Evolutionary conservation across 2,329 filamentous ascomycete genomes (phyloP).

Genomic region (Daldinia sp.): DNA sequence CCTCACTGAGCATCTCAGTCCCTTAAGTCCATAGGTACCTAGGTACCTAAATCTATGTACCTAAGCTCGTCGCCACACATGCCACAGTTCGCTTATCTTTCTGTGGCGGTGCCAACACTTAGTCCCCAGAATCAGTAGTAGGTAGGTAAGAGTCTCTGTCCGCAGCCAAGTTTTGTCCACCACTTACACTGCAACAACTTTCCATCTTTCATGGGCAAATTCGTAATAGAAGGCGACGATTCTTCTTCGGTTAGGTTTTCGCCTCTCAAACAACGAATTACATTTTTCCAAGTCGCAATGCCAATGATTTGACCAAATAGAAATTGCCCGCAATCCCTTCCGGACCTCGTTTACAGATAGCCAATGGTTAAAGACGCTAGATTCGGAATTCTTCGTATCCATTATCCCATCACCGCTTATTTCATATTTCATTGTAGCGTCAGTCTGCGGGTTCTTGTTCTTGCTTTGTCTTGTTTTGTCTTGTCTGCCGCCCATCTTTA

Average conservation of each 20-base stretch:
- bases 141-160: neutral
- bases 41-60: neutral
- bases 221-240: slow-evolving; percentile 10
- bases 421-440: slow-evolving; percentile 28
- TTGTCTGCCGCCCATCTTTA: slow-evolving; percentile 18
- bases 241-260: slow-evolving; percentile 13
- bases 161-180: neutral
- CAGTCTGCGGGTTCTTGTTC: slow-evolving; percentile 13
- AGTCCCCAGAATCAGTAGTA: neutral
- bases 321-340: neutral
- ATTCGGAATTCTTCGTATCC: slow-evolving; percentile 33
- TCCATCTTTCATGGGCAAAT: slow-evolving; percentile 9
- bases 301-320: neutral
- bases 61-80: slow-evolving; percentile 4
- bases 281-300: neutral
- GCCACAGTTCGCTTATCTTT: neutral
- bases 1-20: neutral
- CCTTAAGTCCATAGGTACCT: neutral
- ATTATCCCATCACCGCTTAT: slow-evolving; percentile 31
- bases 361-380: slow-evolving; percentile 20
- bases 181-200: slow-evolving; percentile 1
- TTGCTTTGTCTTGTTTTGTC: neutral
- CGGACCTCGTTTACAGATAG: slow-evolving; percentile 4
- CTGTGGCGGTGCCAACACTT: slow-evolving; percentile 6
- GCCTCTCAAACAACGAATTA: slow-evolving; percentile 15